These are phyloP conservation scores for Populus trichocarpa DNA, from an alignment of 441 rosid species.

Conservation along the genomic window DNA sequence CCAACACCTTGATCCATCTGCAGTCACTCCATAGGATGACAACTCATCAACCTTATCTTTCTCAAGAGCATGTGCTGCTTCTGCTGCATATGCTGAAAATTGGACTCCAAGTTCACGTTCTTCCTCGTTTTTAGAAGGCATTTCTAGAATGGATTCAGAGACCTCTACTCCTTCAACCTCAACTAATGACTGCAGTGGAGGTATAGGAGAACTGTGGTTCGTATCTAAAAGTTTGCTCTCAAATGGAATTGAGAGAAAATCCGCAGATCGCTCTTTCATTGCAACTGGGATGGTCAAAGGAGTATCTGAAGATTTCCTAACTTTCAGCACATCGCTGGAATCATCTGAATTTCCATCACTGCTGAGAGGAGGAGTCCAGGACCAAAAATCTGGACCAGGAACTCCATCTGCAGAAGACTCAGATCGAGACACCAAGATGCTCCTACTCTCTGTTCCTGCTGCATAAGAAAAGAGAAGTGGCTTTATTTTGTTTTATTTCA, in stretches of 20 bases:
- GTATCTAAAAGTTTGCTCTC: conserved; percentile 56
- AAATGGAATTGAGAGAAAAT: conserved; percentile 64
- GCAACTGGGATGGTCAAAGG: conserved; percentile 37
- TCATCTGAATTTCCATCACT: conserved; percentile 24
- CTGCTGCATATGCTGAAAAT: conserved; percentile 65
- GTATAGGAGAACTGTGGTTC: conserved; percentile 42
- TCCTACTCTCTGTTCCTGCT: conserved; percentile 40
- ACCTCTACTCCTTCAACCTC: conserved; percentile 44
- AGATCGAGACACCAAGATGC: conserved; percentile 39
- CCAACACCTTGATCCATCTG: conserved; percentile 86
- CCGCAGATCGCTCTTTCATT: conserved; percentile 56
- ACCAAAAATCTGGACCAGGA: conserved; percentile 99
- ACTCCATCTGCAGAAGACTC: conserved; percentile 45
- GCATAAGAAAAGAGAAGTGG: background rate
- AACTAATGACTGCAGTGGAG: conserved; percentile 65
- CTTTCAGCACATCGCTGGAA: conserved; percentile 23
- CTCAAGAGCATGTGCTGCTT: conserved; percentile 68
- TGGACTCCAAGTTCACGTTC: conserved; percentile 43
- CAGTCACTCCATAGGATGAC: conserved; percentile 45
- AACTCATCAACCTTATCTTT: conserved; percentile 40
- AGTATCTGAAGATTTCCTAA: conserved; percentile 33
- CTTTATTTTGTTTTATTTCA: background rate
- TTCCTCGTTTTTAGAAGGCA: conserved; percentile 32
- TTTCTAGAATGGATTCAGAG: conserved; percentile 31
- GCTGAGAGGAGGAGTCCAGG: conserved; percentile 71